Evolutionary conservation across 192 early-diverging fungal genomes (phyloP).

Genomic region (Podila minutissima): DNA sequence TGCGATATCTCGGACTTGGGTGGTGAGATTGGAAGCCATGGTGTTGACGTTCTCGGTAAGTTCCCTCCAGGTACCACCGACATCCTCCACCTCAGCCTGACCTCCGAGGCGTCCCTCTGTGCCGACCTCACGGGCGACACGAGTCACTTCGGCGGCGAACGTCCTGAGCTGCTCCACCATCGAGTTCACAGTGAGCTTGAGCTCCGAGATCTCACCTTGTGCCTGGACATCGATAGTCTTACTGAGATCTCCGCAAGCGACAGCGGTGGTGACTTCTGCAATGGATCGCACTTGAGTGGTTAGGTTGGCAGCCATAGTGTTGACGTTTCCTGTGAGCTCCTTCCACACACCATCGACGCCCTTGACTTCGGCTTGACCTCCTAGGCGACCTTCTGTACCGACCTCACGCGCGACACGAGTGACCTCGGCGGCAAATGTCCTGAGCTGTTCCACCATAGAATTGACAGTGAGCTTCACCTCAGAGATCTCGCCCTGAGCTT

Average conservation of each 20-base stretch:
- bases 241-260: slow-evolving; percentile 70
- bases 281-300: slow-evolving; percentile 76
- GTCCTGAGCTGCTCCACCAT: no score
- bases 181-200: no score
- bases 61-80: no score
- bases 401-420: slow-evolving; percentile 75
- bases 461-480: slow-evolving; percentile 69
- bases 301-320: slow-evolving; percentile 74
- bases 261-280: slow-evolving; percentile 71
- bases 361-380: slow-evolving; percentile 71
- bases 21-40: no score
- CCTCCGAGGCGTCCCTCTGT: no score
- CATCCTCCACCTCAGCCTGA: no score
- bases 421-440: slow-evolving; percentile 71
- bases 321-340: slow-evolving; percentile 77
- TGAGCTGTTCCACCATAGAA: slow-evolving; percentile 72
- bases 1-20: no score
- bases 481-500: slow-evolving; percentile 62
- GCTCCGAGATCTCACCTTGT: no score
- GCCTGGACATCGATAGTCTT: no score
- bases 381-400: slow-evolving; percentile 74
- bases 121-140: no score
- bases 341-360: slow-evolving; percentile 76
- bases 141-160: no score
- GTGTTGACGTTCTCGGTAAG: no score